phyloP scores from a whole-genome alignment of 768 basidiomycete genomes.

The Trametes elegans region DNA sequence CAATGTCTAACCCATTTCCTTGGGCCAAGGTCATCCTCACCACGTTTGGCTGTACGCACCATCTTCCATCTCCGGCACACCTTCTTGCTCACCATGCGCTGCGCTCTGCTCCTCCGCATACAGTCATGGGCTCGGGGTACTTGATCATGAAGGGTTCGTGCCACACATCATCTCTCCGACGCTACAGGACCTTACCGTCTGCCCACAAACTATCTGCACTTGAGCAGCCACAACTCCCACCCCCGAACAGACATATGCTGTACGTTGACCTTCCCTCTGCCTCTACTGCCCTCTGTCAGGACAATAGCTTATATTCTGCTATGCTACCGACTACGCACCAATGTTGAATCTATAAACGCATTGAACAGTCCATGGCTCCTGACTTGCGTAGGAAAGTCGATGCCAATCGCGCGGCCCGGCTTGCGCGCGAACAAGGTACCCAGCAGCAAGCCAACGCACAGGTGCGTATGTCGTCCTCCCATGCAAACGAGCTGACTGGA shows the following conservation, averaged over 20 bases:
- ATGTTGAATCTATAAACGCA: no score
- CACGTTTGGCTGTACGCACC: slow-evolving; percentile 29
- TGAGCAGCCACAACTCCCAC: slow-evolving; percentile 30
- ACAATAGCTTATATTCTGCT: background rate
- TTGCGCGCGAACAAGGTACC: slow-evolving; percentile 32
- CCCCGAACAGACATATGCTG: slow-evolving; percentile 35
- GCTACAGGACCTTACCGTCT: background rate
- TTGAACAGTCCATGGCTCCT: slow-evolving; percentile 34
- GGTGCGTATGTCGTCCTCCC: slow-evolving; percentile 19
- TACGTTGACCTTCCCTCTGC: slow-evolving; percentile 17
- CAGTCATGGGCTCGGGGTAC: slow-evolving; percentile 36
- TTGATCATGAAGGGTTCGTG: slow-evolving; percentile 30
- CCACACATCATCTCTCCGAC: background rate
- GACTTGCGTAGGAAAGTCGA: slow-evolving; percentile 38
- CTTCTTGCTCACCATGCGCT: background rate
- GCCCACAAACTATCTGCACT: background rate
- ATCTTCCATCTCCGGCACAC: background rate
- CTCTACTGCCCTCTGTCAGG: background rate
- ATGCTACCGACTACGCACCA: no score
- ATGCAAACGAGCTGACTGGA: background rate
- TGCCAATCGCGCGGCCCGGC: slow-evolving; percentile 34
- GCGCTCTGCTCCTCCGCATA: background rate
- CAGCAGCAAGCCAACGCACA: slow-evolving; percentile 29
- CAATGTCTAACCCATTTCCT: slow-evolving; percentile 32
- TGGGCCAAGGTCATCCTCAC: slow-evolving; percentile 29